phyloP scores from a whole-genome alignment of 306 rosid species.

The Sesbania bispinosa region DNA sequence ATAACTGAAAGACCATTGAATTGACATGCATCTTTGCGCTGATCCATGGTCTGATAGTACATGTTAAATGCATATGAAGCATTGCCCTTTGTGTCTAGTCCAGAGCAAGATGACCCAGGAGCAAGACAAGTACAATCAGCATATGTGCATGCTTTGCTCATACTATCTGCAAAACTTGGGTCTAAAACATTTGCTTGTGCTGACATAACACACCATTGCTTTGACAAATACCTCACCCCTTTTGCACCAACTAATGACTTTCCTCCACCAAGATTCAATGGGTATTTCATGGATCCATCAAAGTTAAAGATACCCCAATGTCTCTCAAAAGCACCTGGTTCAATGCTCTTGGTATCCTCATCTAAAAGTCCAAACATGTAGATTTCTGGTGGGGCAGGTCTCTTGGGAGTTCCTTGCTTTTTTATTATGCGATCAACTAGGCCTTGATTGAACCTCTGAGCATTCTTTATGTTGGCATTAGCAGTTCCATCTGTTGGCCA shows the following conservation, averaged over 20 bases:
- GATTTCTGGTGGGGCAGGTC: slow-evolving; percentile 59
- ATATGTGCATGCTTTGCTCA: slow-evolving; percentile 66
- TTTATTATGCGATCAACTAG: slow-evolving; percentile 43
- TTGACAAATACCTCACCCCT: slow-evolving; percentile 66
- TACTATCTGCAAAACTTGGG: slow-evolving; percentile 28
- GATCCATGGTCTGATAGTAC: slow-evolving; percentile 78
- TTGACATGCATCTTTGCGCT: slow-evolving; percentile 54
- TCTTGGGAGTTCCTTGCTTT: slow-evolving; percentile 68
- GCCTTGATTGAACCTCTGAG: slow-evolving; percentile 86
- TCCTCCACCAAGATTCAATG: slow-evolving; percentile 50
- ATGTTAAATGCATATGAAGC: slow-evolving; percentile 87
- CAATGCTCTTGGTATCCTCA: slow-evolving; percentile 78
- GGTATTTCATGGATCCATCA: slow-evolving; percentile 72
- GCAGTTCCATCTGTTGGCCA: slow-evolving; percentile 93
- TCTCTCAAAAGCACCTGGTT: slow-evolving; percentile 86
- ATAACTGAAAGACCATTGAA: slow-evolving; percentile 47
- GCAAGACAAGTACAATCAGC: slow-evolving; percentile 85
- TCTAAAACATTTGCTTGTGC: slow-evolving; percentile 52
- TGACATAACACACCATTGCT: slow-evolving; percentile 83
- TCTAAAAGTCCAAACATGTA: slow-evolving; percentile 72
- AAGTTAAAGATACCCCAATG: slow-evolving; percentile 87
- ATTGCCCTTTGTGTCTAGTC: slow-evolving; percentile 52
- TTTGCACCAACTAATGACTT: slow-evolving; percentile 56
- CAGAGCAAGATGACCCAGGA: slow-evolving; percentile 68
- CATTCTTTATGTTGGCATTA: slow-evolving; percentile 52